Evolutionary conservation across 2,329 filamentous ascomycete species (phyloP).

Genomic region (Paracoccidioides brasiliensis): DNA sequence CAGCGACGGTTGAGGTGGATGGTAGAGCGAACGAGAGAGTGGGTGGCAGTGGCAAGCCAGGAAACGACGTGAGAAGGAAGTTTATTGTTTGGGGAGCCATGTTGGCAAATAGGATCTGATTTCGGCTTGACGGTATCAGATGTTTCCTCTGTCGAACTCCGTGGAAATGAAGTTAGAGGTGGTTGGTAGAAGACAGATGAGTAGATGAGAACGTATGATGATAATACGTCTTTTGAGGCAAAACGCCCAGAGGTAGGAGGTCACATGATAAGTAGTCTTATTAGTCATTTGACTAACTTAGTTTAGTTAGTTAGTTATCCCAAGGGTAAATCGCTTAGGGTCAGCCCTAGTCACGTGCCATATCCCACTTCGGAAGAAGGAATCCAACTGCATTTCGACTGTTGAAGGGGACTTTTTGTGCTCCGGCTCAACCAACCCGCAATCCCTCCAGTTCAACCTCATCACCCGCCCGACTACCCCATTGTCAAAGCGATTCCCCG

Average conservation of each 20-base stretch:
- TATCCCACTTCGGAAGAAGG: neutral
- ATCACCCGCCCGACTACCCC: conserved; percentile 24
- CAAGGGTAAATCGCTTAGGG: neutral
- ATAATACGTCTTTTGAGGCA: too few species aligned
- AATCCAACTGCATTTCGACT: neutral
- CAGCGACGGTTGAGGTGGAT: conserved; percentile 49
- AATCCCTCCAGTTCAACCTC: conserved; percentile 16
- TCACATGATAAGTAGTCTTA: neutral
- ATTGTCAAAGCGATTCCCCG: conserved; percentile 42
- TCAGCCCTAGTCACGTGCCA: conserved; percentile 1
- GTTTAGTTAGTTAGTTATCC: too few species aligned
- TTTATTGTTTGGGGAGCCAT: conserved; percentile 45
- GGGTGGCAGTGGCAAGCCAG: conserved; percentile 68
- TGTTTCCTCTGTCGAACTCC: neutral
- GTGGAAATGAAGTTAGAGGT: neutral
- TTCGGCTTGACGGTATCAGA: neutral
- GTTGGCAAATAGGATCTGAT: neutral
- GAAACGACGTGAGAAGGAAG: conserved; percentile 71
- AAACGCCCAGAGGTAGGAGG: neutral
- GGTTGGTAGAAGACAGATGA: neutral
- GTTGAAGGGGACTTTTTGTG: conserved; percentile 7
- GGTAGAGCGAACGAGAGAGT: conserved; percentile 66
- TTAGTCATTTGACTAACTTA: too few species aligned
- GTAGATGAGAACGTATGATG: neutral
- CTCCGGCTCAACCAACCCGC: conserved; percentile 20